Conservation (phyloP, 1,139 yeast genomes). For the Arxiozyma telluris region DNA sequence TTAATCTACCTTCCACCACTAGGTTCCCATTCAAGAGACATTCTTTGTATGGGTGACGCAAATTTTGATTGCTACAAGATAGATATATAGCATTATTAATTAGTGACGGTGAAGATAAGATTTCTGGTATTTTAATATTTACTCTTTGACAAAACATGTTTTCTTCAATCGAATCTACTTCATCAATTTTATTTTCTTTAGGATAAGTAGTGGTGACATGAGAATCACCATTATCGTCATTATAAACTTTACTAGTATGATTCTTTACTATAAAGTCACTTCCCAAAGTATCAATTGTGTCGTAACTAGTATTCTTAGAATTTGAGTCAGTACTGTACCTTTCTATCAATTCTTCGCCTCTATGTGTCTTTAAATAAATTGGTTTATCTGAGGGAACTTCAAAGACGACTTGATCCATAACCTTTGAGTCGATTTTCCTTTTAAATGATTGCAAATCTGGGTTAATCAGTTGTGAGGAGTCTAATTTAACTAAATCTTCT, state of each 20-base stretch:
- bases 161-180: slow-evolving; percentile 3
- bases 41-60: slow-evolving; percentile 6
- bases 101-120: neutral
- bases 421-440: slow-evolving; percentile 60
- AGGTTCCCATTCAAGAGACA: slow-evolving; percentile 20
- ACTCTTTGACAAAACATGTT: neutral
- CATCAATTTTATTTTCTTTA: neutral
- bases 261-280: neutral
- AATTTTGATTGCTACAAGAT: slow-evolving; percentile 3
- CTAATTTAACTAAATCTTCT: slow-evolving; percentile 45
- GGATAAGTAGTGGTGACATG: neutral
- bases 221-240: neutral
- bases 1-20: slow-evolving; percentile 21
- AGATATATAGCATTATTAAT: slow-evolving; percentile 4
- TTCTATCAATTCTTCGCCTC: slow-evolving; percentile 78
- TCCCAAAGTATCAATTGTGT: slow-evolving; percentile 2
- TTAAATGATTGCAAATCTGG: slow-evolving; percentile 66
- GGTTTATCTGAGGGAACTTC: slow-evolving; percentile 46
- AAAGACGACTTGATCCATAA: slow-evolving; percentile 54
- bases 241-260: neutral
- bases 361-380: slow-evolving; percentile 67
- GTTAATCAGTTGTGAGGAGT: slow-evolving; percentile 58
- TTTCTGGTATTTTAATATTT: neutral
- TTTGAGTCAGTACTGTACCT: neutral
- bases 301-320: neutral